These are phyloP conservation scores for Ensete glaucum DNA, from an alignment of 176 grass and related monocot species.

Conservation along the genomic window DNA sequence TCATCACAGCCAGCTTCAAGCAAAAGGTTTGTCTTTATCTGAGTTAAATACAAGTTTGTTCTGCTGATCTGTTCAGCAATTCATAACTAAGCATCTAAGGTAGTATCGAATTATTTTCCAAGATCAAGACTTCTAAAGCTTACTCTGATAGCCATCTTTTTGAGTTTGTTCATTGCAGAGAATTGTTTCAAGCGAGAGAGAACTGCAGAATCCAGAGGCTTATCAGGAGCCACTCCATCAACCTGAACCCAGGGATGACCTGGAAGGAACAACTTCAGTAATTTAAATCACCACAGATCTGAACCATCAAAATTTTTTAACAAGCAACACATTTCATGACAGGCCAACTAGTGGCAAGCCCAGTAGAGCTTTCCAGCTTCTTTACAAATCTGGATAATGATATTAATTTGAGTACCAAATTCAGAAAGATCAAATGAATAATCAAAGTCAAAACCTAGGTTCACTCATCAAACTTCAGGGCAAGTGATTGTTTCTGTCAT, in stretches of 20 bases:
- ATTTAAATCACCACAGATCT: neutral
- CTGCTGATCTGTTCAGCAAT: neutral
- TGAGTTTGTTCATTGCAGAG: slow-evolving; percentile 17
- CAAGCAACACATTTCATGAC: neutral
- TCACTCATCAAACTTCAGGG: neutral
- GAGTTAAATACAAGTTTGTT: too few relatives aligned
- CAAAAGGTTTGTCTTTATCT: too few relatives aligned
- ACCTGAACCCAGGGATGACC: slow-evolving; percentile 13
- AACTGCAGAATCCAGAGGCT: slow-evolving; percentile 17
- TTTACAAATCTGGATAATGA: too few relatives aligned
- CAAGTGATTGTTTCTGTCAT: neutral
- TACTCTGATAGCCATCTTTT: slow-evolving; percentile 15
- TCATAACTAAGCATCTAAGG: neutral
- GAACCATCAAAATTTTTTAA: neutral
- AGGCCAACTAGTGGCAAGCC: neutral
- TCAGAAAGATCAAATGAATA: neutral
- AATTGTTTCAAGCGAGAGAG: slow-evolving; percentile 18
- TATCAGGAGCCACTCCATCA: slow-evolving; percentile 15
- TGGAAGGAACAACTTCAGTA: neutral
- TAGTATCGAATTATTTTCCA: neutral
- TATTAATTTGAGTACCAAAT: neutral
- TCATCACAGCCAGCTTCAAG: too few relatives aligned
- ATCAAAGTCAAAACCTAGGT: neutral
- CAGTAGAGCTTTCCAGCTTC: neutral
- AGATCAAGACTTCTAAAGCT: neutral